phyloP scores from a whole-genome alignment of 345 rosid genomes.

The Kernera saxatilis region DNA sequence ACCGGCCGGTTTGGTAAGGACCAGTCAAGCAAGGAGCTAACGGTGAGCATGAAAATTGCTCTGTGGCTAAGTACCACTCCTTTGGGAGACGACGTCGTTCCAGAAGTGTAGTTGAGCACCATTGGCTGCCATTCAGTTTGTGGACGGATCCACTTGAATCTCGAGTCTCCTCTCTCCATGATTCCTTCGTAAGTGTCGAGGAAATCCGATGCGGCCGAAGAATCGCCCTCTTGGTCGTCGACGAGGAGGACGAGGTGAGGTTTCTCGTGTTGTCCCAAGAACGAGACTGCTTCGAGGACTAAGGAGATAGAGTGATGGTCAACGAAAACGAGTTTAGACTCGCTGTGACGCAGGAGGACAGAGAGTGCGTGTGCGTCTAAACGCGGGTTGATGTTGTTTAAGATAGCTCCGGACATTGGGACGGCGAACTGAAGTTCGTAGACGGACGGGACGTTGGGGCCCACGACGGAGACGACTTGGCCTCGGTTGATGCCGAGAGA shows the following conservation, averaged over 20 bases:
- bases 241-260: constrained; percentile 41
- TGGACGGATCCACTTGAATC: constrained; percentile 46
- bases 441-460: constrained; percentile 57
- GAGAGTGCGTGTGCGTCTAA: constrained; percentile 53
- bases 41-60: constrained; percentile 40
- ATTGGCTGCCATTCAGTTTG: constrained; percentile 57
- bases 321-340: constrained; percentile 59
- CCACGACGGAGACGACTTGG: constrained; percentile 54
- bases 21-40: constrained; percentile 42
- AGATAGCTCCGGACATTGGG: constrained; percentile 65
- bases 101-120: constrained; percentile 61
- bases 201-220: constrained; percentile 20
- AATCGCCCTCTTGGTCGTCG: constrained; percentile 25
- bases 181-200: constrained; percentile 45
- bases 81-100: constrained; percentile 62
- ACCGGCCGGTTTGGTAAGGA: constrained; percentile 39
- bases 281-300: constrained; percentile 46
- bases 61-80: constrained; percentile 59
- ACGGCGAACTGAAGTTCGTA: constrained; percentile 71
- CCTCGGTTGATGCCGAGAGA: constrained; percentile 37
- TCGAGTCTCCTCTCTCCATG: constrained; percentile 35
- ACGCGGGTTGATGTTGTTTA: constrained; percentile 59
- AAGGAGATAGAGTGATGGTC: constrained; percentile 34
- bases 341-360: constrained; percentile 45
- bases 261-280: constrained; percentile 17